Conservation (phyloP, 129 eudicot genomes). For the Scalesia atractyloides region DNA sequence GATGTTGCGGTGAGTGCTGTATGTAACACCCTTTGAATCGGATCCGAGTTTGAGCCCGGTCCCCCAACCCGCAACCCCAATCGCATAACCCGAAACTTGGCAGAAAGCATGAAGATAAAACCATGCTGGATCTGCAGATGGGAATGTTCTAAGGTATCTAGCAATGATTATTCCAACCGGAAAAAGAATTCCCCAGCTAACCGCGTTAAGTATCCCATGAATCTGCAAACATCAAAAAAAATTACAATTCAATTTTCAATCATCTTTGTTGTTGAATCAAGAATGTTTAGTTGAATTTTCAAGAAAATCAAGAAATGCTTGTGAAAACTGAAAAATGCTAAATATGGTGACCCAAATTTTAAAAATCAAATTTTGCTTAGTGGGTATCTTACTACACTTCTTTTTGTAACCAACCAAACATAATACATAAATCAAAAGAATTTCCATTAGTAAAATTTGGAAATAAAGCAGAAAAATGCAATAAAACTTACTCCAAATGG, state of each 20-base stretch:
- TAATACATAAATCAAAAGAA: not conserved
- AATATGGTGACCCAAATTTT: not conserved
- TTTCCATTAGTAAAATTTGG: not conserved
- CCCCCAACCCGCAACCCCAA: slow-evolving; percentile 98
- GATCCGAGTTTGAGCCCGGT: slow-evolving; percentile 88
- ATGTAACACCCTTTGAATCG: slow-evolving; percentile 62
- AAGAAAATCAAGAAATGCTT: slow-evolving; percentile 19
- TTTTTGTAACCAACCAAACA: slow-evolving; percentile 10
- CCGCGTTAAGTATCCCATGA: slow-evolving; percentile 85
- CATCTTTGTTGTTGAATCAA: slow-evolving; percentile 12
- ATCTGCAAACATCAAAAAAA: slow-evolving; percentile 43
- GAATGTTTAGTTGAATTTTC: not conserved
- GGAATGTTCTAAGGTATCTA: slow-evolving; percentile 61
- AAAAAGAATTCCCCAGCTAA: slow-evolving; percentile 84
- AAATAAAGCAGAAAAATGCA: not conserved
- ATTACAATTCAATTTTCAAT: not conserved
- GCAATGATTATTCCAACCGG: slow-evolving; percentile 74
- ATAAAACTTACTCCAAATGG: not conserved
- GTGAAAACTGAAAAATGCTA: not conserved
- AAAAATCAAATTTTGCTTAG: slow-evolving; percentile 2
- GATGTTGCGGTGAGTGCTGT: slow-evolving; percentile 54
- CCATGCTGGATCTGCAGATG: slow-evolving; percentile 85
- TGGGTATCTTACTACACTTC: not conserved
- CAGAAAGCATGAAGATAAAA: slow-evolving; percentile 79
- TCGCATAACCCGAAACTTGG: slow-evolving; percentile 73